Base-by-base conservation (phyloP, 2,329 filamentous ascomycete species). In the Emergomyces orientalis region DNA sequence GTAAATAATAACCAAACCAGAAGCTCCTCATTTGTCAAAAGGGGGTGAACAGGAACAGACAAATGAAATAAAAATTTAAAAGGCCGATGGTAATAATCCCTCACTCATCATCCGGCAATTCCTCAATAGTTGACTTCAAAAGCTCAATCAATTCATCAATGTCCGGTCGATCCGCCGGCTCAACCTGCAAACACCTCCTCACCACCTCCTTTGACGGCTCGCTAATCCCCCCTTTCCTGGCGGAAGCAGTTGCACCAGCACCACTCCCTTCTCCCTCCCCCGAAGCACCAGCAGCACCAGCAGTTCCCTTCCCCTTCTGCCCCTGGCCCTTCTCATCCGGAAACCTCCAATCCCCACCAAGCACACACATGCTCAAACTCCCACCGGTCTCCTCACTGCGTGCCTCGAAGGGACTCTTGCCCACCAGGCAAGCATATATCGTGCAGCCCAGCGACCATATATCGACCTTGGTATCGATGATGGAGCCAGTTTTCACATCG, bases 361-460 rank as follows among this genome's bases (percentile, higher is more conserved):
- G 79, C 22, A 97, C 90, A 74, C 93, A 97, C 68, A 97, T 89
- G 69, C 89, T 95, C 67, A 99, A 79, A 67, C 89, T 94, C 54
- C 94, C 94, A 67, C 94, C 94, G 0, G 94, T 97, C 79, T 99
- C 93, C 75, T 99, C 94, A 67, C 88, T 93, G 65, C 94, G 88
- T 73, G 92, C 90, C 80, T 99, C 94, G 71, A 99, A 99, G 1
- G 94, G 94, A 17, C 90, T 95, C 77, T 99, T 97, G 67, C 94
- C 94, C 34, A 97, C 91, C 11, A 99, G 83, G 72, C 94, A 97
- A 45, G 94, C 94, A 77, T 96, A 99, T 54, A 99, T 81, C n/a
- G 94, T 97, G 80, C 94, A 97, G 60, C 94, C 94, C 27, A 99
- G 79, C 19, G 90, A 96, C 94, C 94, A 99, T 67, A 99, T 96